Evolutionary conservation across 164 flowering plant genomes (phyloP), one percentile per base, ranked within the genome.

Genomic region (Taxillus chinensis): DNA sequence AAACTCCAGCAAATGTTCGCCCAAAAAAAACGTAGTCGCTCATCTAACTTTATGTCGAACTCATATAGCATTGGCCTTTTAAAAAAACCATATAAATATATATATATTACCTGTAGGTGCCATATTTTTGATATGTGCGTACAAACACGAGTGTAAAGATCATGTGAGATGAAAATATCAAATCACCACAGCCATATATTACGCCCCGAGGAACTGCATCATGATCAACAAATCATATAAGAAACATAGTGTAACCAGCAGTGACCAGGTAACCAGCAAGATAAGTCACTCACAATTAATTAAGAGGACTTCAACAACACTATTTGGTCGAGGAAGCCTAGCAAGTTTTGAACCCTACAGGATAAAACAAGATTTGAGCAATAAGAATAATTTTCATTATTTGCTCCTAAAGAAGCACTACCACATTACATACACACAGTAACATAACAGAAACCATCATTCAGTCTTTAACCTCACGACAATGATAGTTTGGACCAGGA

Each of bases 111-210:
- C 99, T 90, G 68, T 61, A 62, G 14, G 90, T 71, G 59, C 99
- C 99, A 70, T 91, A 95, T 68, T 85, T 95, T 70, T 95, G 96
- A 73, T 89, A 95, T 5, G 97, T 89, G 48, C 74, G 86, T 42
- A 91, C 86, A 78, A 95, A 91, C 51, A 91, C 96, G 4, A 95
- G 85, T 27, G 92, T 79, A 73, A 95, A 95, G 71, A 95, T 95
- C 99, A 95, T 95, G 80, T 95, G 99, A 46, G 99, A 95, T 66
- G 99, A 95, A 70, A 95, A 95, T 58, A 95, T 95, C 72, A 95
- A 70, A 79, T 95, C 99, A 58, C 99, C 99, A 78, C 99, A 95
- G 40, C 99, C 99, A 78, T 74, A 89, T 52, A 91, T 59, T 39
- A 91, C 86, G 15, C 97, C 96, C 40, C 83, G 77, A 57, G 96